A percentile compares a stretch with the other conserved stretches of the same genome.
Evolutionary conservation across 2,329 filamentous ascomycete genomes (phyloP).

Genomic region (Sclerotinia nivalis): DNA sequence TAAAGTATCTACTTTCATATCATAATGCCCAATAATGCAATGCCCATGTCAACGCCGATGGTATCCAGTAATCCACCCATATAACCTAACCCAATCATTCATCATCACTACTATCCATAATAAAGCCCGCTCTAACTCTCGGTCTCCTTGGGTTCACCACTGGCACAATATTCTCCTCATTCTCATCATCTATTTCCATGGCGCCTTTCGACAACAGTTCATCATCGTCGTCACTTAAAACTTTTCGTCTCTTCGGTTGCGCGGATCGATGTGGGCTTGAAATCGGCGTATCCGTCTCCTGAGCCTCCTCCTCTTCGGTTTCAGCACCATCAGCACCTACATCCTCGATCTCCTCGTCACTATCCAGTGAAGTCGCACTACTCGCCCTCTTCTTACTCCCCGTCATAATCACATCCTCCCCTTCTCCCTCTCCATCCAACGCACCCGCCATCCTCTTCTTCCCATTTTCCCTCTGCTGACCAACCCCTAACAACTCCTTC

Average conservation of each 20-base stretch:
- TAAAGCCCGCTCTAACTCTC: slow-evolving; percentile 54
- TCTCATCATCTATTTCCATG: slow-evolving; percentile 40
- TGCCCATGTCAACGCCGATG: slow-evolving; percentile 14
- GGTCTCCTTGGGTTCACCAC: slow-evolving; percentile 36
- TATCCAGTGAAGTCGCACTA: slow-evolving; percentile 32
- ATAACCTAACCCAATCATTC: slow-evolving; percentile 32
- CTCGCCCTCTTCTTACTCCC: slow-evolving; percentile 25
- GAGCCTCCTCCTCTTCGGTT: slow-evolving; percentile 41
- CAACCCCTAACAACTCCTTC: slow-evolving; percentile 37
- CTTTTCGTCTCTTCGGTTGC: slow-evolving; percentile 44
- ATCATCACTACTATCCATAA: slow-evolving; percentile 59
- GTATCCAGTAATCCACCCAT: slow-evolving; percentile 13
- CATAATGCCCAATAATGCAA: neutral
- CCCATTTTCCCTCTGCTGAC: slow-evolving; percentile 27
- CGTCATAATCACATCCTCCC: slow-evolving; percentile 31
- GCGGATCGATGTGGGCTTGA: slow-evolving; percentile 44
- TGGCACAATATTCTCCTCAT: slow-evolving; percentile 47
- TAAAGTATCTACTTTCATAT: neutral
- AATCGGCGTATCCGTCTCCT: slow-evolving; percentile 44
- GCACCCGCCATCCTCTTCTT: slow-evolving; percentile 30
- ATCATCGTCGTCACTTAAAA: slow-evolving; percentile 39
- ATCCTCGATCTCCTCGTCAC: slow-evolving; percentile 35
- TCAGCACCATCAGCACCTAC: slow-evolving; percentile 28
- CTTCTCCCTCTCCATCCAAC: slow-evolving; percentile 28
- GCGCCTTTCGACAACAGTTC: slow-evolving; percentile 25